Evolutionary conservation across 768 basidiomycete species (phyloP).

Genomic region (Collybia sordida): DNA sequence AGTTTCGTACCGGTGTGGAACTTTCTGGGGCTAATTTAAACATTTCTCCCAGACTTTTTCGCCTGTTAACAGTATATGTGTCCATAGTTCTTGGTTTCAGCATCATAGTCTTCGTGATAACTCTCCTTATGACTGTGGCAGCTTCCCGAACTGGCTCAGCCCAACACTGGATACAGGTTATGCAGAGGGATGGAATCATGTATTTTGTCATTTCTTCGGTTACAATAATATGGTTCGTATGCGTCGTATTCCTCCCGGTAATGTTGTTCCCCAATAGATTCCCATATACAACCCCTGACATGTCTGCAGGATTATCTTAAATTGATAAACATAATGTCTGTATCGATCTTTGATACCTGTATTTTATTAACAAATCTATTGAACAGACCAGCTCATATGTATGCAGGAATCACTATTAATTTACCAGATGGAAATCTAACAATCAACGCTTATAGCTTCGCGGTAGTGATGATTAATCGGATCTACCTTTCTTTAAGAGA

Average conservation of each 20-base stretch:
- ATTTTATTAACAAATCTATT: too few relatives aligned
- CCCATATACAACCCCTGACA: too few relatives aligned
- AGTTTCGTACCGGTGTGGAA: background rate
- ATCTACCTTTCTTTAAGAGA: conserved; percentile 17
- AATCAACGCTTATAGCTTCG: conserved; percentile 10
- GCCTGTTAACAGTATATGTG: conserved; percentile 8
- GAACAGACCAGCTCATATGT: too few relatives aligned
- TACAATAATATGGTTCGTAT: conserved; percentile 16
- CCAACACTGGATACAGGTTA: conserved; percentile 13
- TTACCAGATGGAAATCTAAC: too few relatives aligned
- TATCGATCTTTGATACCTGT: too few relatives aligned
- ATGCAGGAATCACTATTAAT: too few relatives aligned
- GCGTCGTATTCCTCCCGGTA: background rate
- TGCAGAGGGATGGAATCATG: conserved; percentile 16
- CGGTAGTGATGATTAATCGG: conserved; percentile 18
- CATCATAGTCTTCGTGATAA: conserved; percentile 13
- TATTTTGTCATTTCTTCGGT: conserved; percentile 22
- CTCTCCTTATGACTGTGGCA: conserved; percentile 10
- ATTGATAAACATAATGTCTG: too few relatives aligned
- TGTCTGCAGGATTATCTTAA: too few relatives aligned
- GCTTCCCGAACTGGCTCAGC: conserved; percentile 9
- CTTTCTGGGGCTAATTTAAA: background rate
- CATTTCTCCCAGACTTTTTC: background rate
- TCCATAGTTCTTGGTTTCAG: conserved; percentile 16
- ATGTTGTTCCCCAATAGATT: background rate